These are phyloP conservation scores for Backusella westeae DNA, from an alignment of 192 early-diverging fungal genomes.

Conservation along the genomic window DNA sequence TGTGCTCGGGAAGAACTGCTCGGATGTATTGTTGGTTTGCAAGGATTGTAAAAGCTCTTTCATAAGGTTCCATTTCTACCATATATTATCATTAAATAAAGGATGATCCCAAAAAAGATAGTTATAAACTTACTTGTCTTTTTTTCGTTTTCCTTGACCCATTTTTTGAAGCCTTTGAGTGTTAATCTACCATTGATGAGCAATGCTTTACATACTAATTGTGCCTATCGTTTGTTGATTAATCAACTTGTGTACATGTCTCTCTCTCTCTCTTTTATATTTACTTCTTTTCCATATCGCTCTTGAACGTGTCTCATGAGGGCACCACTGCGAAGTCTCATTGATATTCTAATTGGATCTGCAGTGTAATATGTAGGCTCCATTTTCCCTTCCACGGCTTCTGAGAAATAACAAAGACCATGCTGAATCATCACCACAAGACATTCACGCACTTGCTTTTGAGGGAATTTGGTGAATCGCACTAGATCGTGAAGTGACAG, in stretches of 20 bases:
- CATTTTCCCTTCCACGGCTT: conserved; percentile 55
- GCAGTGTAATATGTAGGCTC: conserved; percentile 69
- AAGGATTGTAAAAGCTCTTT: conserved; percentile 47
- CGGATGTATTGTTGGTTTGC: conserved; percentile 61
- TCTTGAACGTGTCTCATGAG: conserved; percentile 54
- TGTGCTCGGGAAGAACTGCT: conserved; percentile 58
- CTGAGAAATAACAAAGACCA: conserved; percentile 69
- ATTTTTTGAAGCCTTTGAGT: conserved; percentile 12
- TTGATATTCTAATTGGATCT: conserved; percentile 51
- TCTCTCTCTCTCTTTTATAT: too few species aligned
- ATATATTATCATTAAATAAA: not conserved
- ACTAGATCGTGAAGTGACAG: conserved; percentile 53
- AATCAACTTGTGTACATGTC: not conserved
- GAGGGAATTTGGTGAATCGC: conserved; percentile 44
- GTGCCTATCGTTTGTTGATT: conserved; percentile 9
- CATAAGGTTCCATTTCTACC: conserved; percentile 22
- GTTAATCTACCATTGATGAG: conserved; percentile 32
- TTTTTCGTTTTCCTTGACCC: conserved; percentile 15
- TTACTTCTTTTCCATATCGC: conserved; percentile 57
- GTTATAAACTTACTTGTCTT: conserved; percentile 6
- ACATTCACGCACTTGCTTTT: conserved; percentile 62
- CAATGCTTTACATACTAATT: conserved; percentile 15
- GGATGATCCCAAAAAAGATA: not conserved
- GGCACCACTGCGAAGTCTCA: conserved; percentile 55
- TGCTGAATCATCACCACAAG: conserved; percentile 89